Evolutionary conservation across 208 protist genomes (phyloP).

Genomic region (Phytomonas sp.): DNA sequence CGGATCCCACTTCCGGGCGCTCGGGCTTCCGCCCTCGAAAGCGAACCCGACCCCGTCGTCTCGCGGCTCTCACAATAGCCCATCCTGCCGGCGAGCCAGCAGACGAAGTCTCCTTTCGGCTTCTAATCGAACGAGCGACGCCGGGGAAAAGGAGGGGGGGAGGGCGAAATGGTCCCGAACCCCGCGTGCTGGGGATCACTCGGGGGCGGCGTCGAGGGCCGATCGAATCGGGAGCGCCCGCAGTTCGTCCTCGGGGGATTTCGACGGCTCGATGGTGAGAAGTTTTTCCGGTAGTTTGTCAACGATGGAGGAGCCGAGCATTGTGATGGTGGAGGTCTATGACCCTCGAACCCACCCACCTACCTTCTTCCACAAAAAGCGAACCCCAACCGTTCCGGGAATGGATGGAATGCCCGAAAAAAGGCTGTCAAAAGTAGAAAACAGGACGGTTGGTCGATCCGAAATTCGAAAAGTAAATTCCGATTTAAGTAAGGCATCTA

Average conservation of each 20-base stretch:
- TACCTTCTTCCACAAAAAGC: neutral
- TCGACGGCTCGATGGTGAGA: neutral
- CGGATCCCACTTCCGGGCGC: neutral
- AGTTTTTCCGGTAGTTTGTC: neutral
- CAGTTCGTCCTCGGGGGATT: neutral
- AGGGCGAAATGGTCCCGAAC: no score
- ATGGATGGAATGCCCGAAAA: neutral
- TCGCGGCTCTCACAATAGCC: no score
- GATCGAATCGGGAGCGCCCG: neutral
- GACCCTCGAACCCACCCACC: neutral
- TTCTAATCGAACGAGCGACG: no score
- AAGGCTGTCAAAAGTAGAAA: neutral
- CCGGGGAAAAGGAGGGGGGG: no score
- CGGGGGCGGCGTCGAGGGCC: no score
- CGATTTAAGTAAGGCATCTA: neutral
- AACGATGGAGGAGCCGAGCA: neutral
- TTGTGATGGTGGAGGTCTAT: neutral
- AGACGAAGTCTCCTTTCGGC: no score
- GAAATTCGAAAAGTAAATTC: neutral
- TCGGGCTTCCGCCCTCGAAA: neutral
- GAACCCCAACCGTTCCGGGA: neutral
- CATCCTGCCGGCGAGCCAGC: no score
- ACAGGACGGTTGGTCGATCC: neutral
- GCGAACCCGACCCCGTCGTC: no score
- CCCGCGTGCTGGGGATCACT: no score